phyloP scores from a whole-genome alignment of 768 basidiomycete genomes.

The Boletus sp. region DNA sequence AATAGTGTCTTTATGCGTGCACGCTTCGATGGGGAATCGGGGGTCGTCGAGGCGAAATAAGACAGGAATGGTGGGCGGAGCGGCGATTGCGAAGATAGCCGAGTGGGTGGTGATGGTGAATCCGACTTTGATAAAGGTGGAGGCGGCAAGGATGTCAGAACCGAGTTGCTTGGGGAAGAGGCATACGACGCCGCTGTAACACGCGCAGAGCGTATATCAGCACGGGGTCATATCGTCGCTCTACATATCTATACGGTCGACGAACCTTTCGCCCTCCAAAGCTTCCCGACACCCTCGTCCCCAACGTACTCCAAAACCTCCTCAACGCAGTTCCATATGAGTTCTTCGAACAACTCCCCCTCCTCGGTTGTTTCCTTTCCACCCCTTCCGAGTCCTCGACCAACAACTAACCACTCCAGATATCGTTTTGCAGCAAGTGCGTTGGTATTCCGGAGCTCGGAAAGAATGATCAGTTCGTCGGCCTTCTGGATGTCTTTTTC shows the following conservation, averaged over 20 bases:
- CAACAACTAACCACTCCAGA: slow-evolving; percentile 78
- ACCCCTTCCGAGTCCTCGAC: slow-evolving; percentile 41
- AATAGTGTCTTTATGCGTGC: slow-evolving; percentile 71
- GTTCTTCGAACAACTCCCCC: slow-evolving; percentile 54
- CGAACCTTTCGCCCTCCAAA: slow-evolving; percentile 72
- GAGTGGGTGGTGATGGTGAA: background rate
- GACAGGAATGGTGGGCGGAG: slow-evolving; percentile 39
- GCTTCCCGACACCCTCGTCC: slow-evolving; percentile 51
- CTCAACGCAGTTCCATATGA: slow-evolving; percentile 55
- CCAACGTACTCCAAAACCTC: slow-evolving; percentile 46
- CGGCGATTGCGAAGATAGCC: background rate
- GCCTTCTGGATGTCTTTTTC: slow-evolving; percentile 20
- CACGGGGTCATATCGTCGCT: background rate
- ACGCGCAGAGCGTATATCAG: background rate
- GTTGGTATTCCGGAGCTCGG: slow-evolving; percentile 24
- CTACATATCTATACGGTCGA: background rate
- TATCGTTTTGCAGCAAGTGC: slow-evolving; percentile 59
- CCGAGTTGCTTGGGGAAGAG: slow-evolving; percentile 26
- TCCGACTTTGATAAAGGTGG: slow-evolving; percentile 11
- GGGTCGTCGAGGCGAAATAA: slow-evolving; percentile 81
- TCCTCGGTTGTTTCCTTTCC: slow-evolving; percentile 22
- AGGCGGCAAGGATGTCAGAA: slow-evolving; percentile 1
- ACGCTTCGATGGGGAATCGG: slow-evolving; percentile 71
- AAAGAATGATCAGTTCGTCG: slow-evolving; percentile 28
- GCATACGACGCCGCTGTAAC: slow-evolving; percentile 51